Conservation (phyloP, 306 rosid species). For the Clitoria ternatea region DNA sequence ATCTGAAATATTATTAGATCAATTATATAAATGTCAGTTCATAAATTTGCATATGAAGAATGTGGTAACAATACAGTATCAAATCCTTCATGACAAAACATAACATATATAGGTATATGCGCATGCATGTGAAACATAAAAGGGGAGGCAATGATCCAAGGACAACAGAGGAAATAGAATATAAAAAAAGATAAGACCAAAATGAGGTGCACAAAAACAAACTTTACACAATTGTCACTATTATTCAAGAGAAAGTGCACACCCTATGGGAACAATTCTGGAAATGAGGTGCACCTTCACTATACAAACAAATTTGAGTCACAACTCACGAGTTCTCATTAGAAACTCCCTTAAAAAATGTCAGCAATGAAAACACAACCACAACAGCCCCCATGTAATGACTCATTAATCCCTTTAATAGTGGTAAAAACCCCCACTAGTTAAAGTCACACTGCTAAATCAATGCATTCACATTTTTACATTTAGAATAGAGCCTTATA, state of each 20-base stretch:
- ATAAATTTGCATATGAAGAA: not conserved
- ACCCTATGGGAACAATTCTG: not conserved
- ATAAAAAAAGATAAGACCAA: not conserved
- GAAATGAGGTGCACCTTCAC: not conserved
- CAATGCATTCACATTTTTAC: not conserved
- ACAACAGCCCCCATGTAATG: not conserved
- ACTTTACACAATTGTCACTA: not conserved
- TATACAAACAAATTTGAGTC: not conserved
- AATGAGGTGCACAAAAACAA: not conserved
- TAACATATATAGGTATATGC: not conserved
- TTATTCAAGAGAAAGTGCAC: not conserved
- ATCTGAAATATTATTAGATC: conserved; percentile 26
- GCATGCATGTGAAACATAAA: not conserved
- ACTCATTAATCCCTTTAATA: not conserved
- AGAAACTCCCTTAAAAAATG: not conserved
- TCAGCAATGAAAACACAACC: not conserved
- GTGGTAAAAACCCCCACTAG: not conserved
- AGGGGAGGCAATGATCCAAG: not conserved
- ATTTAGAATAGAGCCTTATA: not conserved
- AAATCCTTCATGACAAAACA: conserved; percentile 13
- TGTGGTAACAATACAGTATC: not conserved
- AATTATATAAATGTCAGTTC: not conserved
- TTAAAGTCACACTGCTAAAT: not conserved
- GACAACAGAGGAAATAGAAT: not conserved
- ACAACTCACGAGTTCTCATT: not conserved